These are phyloP conservation scores for Sordaria brevicollis DNA, from an alignment of 495 filamentous ascomycete species.

Conservation along the genomic window DNA sequence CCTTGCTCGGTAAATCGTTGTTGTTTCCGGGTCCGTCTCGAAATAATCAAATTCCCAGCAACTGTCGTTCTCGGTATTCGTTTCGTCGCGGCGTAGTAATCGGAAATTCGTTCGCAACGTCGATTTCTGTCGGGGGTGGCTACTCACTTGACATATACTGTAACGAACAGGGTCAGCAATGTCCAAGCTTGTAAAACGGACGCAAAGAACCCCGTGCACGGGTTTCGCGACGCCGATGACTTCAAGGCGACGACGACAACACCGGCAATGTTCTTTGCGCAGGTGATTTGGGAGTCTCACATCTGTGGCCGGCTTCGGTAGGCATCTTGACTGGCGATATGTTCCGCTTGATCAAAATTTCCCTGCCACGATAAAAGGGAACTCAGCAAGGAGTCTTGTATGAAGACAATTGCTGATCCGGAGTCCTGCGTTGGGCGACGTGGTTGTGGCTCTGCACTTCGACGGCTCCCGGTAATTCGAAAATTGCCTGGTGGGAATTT, in stretches of 20 bases:
- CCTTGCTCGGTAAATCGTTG: slow-evolving; percentile 5
- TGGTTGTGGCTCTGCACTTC: slow-evolving; percentile 28
- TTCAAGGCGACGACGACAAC: background rate
- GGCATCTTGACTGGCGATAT: slow-evolving; percentile 55
- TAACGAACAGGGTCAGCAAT: slow-evolving; percentile 22
- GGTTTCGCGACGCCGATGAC: slow-evolving; percentile 1
- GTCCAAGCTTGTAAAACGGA: background rate
- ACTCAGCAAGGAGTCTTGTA: slow-evolving; percentile 24
- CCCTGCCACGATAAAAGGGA: slow-evolving; percentile 19
- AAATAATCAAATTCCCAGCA: background rate
- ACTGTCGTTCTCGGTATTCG: background rate
- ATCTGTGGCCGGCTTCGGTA: slow-evolving; percentile 73
- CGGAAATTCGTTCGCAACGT: background rate
- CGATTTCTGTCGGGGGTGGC: slow-evolving; percentile 17
- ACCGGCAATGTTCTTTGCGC: background rate
- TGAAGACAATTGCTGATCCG: slow-evolving; percentile 24
- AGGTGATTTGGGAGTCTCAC: slow-evolving; percentile 44
- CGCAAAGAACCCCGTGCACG: background rate
- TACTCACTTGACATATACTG: slow-evolving; percentile 93
- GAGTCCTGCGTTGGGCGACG: slow-evolving; percentile 26
- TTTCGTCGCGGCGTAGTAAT: background rate
- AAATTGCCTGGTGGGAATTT: slow-evolving; percentile 24
- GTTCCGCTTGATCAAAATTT: slow-evolving; percentile 26
- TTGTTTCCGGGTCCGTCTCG: slow-evolving; percentile 16
- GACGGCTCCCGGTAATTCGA: slow-evolving; percentile 21